These are phyloP conservation scores for Berberis thunbergii DNA, from an alignment of 164 flowering plant genomes.

Conservation along the genomic window DNA sequence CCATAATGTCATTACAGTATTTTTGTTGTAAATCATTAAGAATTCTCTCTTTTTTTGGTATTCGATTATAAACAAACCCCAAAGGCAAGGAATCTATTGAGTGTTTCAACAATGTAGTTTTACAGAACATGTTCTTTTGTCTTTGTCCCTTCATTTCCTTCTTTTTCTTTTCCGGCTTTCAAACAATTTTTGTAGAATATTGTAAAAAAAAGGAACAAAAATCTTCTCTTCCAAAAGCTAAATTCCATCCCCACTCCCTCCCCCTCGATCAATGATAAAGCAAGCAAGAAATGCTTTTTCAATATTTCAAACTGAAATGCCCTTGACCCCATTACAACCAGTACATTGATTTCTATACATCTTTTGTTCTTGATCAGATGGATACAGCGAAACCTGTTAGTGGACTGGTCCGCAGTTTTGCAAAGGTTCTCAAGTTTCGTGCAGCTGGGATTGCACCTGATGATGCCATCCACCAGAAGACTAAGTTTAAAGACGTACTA, in stretches of 20 bases:
- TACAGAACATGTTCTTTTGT: not conserved
- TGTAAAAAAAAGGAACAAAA: not conserved
- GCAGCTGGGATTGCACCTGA: slow-evolving; percentile 40
- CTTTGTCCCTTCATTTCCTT: not conserved
- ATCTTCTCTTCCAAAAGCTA: slow-evolving; percentile 12
- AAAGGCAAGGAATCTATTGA: too few species aligned
- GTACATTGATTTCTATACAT: not conserved
- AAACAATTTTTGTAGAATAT: not conserved
- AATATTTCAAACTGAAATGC: slow-evolving; percentile 3
- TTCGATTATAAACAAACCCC: too few species aligned
- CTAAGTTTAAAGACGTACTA: slow-evolving; percentile 19
- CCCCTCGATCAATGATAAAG: slow-evolving; percentile 25
- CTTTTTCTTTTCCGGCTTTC: not conserved
- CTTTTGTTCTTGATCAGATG: slow-evolving; percentile 34
- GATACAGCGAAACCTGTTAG: slow-evolving; percentile 41
- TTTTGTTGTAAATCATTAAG: too few species aligned
- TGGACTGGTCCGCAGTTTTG: slow-evolving; percentile 44
- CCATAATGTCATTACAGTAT: too few species aligned
- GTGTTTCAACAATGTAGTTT: not conserved
- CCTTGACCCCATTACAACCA: not conserved
- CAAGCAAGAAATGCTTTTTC: slow-evolving; percentile 21
- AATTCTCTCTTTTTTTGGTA: too few species aligned
- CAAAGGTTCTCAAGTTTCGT: slow-evolving; percentile 56
- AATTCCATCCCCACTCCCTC: slow-evolving; percentile 10
- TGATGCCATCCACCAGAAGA: slow-evolving; percentile 25